Evolutionary conservation across 495 filamentous ascomycete genomes (phyloP).

Genomic region (Chaetomium cochliodes): DNA sequence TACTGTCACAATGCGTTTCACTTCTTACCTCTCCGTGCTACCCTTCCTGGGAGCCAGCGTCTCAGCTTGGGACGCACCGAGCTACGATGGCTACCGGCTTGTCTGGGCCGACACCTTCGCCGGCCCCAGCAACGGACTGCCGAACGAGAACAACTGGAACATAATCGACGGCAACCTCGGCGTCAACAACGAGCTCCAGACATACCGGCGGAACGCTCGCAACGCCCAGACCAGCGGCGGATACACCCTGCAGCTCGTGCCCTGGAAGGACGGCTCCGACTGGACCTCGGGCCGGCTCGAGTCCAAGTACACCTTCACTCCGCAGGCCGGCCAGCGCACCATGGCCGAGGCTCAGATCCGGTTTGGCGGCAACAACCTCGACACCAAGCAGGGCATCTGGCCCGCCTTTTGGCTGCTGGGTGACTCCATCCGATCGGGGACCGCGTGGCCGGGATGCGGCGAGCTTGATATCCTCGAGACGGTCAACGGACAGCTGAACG

Average conservation of each 20-base stretch:
- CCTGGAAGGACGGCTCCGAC: constrained; percentile 35
- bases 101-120: constrained; percentile 45
- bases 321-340: constrained; percentile 38
- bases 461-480: constrained; percentile 55
- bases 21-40: constrained; percentile 14
- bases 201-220: constrained; percentile 37
- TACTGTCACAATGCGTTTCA: constrained; percentile 27
- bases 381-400: constrained; percentile 52
- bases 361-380: constrained; percentile 40
- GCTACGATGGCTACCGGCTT: constrained; percentile 35
- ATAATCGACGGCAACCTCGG: constrained; percentile 38
- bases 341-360: constrained; percentile 45
- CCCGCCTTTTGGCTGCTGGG: constrained; percentile 57
- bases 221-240: constrained; percentile 48
- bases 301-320: constrained; percentile 46
- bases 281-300: constrained; percentile 55
- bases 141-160: constrained; percentile 44
- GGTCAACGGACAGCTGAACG: constrained; percentile 45
- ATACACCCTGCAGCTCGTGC: constrained; percentile 47
- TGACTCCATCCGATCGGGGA: constrained; percentile 40
- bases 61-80: constrained; percentile 36
- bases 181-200: constrained; percentile 49
- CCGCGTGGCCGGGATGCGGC: constrained; percentile 48
- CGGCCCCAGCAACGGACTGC: constrained; percentile 31
- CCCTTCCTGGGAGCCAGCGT: constrained; percentile 22